phyloP scores from a whole-genome alignment of 768 basidiomycete species.

The Amylocystis lapponica region DNA sequence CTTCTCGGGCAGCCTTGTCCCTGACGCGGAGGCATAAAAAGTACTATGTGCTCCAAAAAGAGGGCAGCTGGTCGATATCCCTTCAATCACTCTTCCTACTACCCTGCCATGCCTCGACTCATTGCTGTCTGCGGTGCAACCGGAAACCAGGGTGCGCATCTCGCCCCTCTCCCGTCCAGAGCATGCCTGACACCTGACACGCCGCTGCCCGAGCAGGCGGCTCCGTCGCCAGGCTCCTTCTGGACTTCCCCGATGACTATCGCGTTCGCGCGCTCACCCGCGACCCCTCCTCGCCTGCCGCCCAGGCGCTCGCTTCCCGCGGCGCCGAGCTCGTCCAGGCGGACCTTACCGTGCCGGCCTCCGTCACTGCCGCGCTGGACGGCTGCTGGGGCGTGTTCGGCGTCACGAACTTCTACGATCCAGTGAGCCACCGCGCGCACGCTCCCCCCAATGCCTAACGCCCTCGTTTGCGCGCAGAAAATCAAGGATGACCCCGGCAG shows the following conservation, averaged over 20 bases:
- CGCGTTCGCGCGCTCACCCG: conserved; percentile 13
- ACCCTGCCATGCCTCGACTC: conserved; percentile 11
- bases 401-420: conserved; percentile 17
- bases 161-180: not conserved
- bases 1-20: too few relatives aligned
- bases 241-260: conserved; percentile 11
- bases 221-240: conserved; percentile 12
- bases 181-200: not conserved
- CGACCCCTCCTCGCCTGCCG: conserved; percentile 7
- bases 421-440: conserved; percentile 3
- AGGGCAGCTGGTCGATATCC: too few relatives aligned
- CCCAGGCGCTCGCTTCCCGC: conserved; percentile 5
- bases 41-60: too few relatives aligned
- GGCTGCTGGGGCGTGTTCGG: conserved; percentile 17
- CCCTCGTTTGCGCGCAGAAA: conserved; percentile 2
- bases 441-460: not conserved
- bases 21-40: too few relatives aligned
- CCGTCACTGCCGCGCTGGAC: conserved; percentile 7
- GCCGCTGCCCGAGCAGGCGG: conserved; percentile 8
- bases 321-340: conserved; percentile 13
- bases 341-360: conserved; percentile 11
- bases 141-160: conserved; percentile 12
- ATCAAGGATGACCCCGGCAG: conserved; percentile 16
- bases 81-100: too few relatives aligned
- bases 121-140: conserved; percentile 16